These are phyloP conservation scores for Aristolochia californica DNA, from an alignment of 164 flowering plant genomes.

Conservation along the genomic window DNA sequence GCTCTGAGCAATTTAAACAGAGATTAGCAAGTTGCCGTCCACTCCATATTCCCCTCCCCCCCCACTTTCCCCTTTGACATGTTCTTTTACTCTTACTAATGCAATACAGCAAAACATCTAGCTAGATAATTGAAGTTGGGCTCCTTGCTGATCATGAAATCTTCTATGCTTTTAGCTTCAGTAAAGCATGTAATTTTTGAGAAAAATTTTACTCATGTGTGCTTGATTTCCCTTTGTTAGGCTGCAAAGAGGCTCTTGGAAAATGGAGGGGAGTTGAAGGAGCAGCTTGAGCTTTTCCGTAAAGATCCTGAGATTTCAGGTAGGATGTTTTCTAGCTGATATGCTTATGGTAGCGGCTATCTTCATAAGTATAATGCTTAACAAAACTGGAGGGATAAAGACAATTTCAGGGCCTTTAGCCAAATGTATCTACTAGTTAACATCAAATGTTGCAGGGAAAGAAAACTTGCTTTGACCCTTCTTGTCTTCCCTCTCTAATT, in stretches of 20 bases:
- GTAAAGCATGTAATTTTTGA: background rate
- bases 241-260: conserved; percentile 83
- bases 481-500: background rate
- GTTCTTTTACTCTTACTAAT: too few relatives aligned
- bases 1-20: too few relatives aligned
- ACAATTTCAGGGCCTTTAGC: background rate
- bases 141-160: background rate
- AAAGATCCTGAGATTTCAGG: conserved; percentile 64
- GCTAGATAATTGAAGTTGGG: too few relatives aligned
- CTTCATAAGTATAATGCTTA: too few relatives aligned
- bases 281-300: conserved; percentile 56
- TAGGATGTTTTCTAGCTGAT: conserved; percentile 13
- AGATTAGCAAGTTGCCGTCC: too few relatives aligned
- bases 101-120: too few relatives aligned
- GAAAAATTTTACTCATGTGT: background rate
- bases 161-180: background rate
- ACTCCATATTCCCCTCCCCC: too few relatives aligned
- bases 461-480: background rate
- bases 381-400: background rate
- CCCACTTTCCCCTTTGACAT: too few relatives aligned
- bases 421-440: too few relatives aligned
- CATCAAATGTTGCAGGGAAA: too few relatives aligned
- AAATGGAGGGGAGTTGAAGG: conserved; percentile 68
- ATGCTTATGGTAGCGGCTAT: too few relatives aligned
- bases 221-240: conserved; percentile 24